These are phyloP conservation scores for Hortiboletus campestris DNA, from an alignment of 768 basidiomycete species.

Conservation along the genomic window DNA sequence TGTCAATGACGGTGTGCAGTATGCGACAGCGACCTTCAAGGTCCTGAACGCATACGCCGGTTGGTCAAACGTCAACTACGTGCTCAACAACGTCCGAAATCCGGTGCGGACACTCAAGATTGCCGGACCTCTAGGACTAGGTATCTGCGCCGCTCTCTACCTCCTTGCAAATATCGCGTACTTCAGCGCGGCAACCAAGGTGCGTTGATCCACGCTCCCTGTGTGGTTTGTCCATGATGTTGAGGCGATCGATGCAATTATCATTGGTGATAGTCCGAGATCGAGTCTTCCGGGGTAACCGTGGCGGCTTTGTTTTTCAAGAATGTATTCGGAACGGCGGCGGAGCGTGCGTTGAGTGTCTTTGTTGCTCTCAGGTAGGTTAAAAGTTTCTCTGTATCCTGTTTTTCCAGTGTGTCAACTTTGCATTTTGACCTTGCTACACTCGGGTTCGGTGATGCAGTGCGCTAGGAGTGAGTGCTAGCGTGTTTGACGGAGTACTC, in stretches of 20 bases:
- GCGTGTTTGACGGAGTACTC: not conserved
- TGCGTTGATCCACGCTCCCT: not conserved
- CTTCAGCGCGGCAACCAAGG: constrained; percentile 40
- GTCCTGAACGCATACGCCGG: constrained; percentile 51
- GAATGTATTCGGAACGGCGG: constrained; percentile 53
- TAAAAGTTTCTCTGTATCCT: not conserved
- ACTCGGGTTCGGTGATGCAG: constrained; percentile 17
- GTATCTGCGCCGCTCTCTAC: constrained; percentile 52
- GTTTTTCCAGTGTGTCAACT: not conserved
- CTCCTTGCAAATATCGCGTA: constrained; percentile 58
- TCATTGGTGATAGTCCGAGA: constrained; percentile 36
- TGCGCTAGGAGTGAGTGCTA: constrained; percentile 33
- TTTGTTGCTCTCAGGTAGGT: constrained; percentile 56
- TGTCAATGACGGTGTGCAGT: constrained; percentile 33
- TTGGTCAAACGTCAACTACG: constrained; percentile 61
- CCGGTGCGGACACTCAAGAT: constrained; percentile 62
- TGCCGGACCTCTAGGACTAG: constrained; percentile 56
- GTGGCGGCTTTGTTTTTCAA: constrained; percentile 61
- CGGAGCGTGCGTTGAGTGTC: constrained; percentile 54
- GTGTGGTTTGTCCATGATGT: not conserved
- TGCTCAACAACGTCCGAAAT: constrained; percentile 55
- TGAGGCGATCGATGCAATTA: not conserved
- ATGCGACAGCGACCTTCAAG: constrained; percentile 62
- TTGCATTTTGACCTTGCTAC: not conserved
- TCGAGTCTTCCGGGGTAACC: constrained; percentile 47